These are phyloP conservation scores for Panicum miliaceum DNA, from an alignment of 176 grass and related monocot genomes.

Conservation along the genomic window DNA sequence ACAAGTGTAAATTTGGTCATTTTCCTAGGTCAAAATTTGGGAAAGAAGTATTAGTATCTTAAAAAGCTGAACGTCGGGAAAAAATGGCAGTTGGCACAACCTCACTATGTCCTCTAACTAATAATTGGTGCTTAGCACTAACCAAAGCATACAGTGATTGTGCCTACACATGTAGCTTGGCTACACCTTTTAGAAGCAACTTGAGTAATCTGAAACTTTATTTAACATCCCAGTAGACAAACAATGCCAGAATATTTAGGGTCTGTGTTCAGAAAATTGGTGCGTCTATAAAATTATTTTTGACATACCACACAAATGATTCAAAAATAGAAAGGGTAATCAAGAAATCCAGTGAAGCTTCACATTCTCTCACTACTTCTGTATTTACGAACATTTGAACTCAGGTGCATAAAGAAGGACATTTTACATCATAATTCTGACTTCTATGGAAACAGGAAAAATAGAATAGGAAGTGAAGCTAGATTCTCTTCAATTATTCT, in stretches of 20 bases:
- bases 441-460: background rate
- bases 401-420: background rate
- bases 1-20: background rate
- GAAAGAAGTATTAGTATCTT: background rate
- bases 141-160: background rate
- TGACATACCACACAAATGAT: constrained; percentile 8
- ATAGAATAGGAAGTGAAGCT: background rate
- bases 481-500: constrained; percentile 1
- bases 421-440: constrained; percentile 3
- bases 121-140: constrained; percentile 3
- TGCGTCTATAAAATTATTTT: background rate
- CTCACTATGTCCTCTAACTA: constrained; percentile 16
- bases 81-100: background rate
- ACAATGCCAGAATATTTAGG: constrained; percentile 6
- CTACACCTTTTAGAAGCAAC: background rate
- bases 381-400: background rate
- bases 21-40: background rate
- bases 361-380: background rate
- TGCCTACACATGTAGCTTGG: background rate
- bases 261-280: background rate
- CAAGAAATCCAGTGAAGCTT: constrained; percentile 9
- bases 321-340: background rate
- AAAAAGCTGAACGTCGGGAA: background rate
- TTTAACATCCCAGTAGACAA: constrained; percentile 22
- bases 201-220: constrained; percentile 11